Base-by-base conservation (phyloP, 2,329 filamentous ascomycete genomes). In the Aspergillus sergii region DNA sequence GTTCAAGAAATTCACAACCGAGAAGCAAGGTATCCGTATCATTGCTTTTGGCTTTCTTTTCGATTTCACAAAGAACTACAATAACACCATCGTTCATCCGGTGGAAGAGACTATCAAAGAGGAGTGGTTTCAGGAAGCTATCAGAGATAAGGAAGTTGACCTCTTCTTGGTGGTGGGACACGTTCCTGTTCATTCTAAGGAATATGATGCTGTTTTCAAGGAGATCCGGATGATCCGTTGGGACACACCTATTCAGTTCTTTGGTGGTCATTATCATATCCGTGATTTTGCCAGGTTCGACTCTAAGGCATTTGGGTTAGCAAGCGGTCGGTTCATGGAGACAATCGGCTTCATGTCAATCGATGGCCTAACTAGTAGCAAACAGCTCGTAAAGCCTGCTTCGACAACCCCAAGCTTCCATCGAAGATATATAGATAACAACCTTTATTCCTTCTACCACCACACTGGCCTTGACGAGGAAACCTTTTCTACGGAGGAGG, bases 11-110 rank as follows among this genome's bases (percentile, higher is more conserved):
- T 97, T 99, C 78, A 93, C 87, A 61, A 99, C 95, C 7, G 93
- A 94, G 82, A 93, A 96, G 68, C 92, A 92, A 69, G 91, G 90
- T 5, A 88, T 97, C 64, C 86, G 90, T 19, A 88, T 99, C 62
- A 82, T 96, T 56, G 92, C 94, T 0, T 94, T 99, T 76, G 95
- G 95, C 2, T 98, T 99, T 78, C 81, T 99, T 4, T 99, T 97
- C 78, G 89, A 99, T 79, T 99, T 99, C 72, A 92, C 87, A 0
- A 89, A 89, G 21, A 97, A 97, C 76, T 90, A 91, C 61, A 95
- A 97, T 75, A 98, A 98, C 76, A 96, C 92, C 0, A 83, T 92
- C 4, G 92, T 98, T 0, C 89, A 92, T 69, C 86, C 85, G 0
- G 94, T 97, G 2, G 87, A 91, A 68, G 86, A 96, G 10, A 91